phyloP scores from a whole-genome alignment of 805 yeast species.

The Vanderwaltozyma verrucispora region DNA sequence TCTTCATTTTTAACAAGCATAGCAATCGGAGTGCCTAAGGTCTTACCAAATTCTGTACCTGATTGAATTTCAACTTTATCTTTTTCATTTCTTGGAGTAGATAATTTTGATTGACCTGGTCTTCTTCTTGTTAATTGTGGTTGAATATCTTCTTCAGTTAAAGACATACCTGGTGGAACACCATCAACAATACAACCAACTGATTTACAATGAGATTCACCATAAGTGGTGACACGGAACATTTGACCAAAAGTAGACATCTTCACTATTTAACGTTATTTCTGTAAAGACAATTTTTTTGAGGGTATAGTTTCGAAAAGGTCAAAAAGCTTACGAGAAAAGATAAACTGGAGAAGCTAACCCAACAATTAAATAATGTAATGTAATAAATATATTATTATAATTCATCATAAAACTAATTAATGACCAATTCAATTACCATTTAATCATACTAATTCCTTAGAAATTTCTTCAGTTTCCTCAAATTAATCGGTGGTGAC shows the following conservation, averaged over 20 bases:
- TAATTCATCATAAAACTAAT: too few species aligned
- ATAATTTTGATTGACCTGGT: slow-evolving; percentile 88
- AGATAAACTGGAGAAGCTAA: too few species aligned
- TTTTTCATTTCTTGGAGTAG: slow-evolving; percentile 95
- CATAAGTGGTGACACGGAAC: slow-evolving; percentile 81
- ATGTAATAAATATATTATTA: too few species aligned
- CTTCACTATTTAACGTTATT: too few species aligned
- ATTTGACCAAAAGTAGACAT: slow-evolving; percentile 69
- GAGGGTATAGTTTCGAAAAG: too few species aligned
- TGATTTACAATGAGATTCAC: slow-evolving; percentile 94
- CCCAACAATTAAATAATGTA: too few species aligned
- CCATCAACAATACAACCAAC: slow-evolving; percentile 99
- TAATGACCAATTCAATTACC: too few species aligned
- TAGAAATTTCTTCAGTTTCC: too few species aligned
- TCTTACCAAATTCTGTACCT: slow-evolving; percentile 84
- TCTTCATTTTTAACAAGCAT: slow-evolving; percentile 91
- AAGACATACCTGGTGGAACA: slow-evolving; percentile 87
- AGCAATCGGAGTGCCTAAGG: slow-evolving; percentile 92
- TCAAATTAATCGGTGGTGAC: too few species aligned
- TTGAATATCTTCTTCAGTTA: slow-evolving; percentile 82
- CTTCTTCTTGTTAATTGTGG: slow-evolving; percentile 95
- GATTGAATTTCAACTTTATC: slow-evolving; percentile 88
- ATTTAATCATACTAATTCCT: too few species aligned
- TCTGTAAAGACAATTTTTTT: too few species aligned
- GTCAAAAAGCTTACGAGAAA: too few species aligned